A percentile compares a stretch with the other conserved stretches of the same genome.
These are phyloP conservation scores for Cladobotryum mycophilum DNA, from an alignment of 2,329 filamentous ascomycete species.

Conservation along the genomic window DNA sequence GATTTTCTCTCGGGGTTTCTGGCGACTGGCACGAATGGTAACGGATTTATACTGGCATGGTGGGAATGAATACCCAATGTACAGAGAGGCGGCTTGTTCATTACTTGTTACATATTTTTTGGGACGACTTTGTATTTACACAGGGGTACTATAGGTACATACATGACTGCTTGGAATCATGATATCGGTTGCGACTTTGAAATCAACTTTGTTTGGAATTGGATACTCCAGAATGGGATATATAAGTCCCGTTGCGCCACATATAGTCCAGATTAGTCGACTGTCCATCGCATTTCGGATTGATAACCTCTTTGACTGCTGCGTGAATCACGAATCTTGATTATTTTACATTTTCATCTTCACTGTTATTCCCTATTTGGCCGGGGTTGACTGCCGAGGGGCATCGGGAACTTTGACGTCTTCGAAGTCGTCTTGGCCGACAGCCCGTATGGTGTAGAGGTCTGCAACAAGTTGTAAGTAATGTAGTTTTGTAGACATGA, in stretches of 20 bases:
- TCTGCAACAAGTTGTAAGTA: slow-evolving; percentile 31
- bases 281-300: too few species aligned
- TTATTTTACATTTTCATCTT: too few species aligned
- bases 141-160: not conserved
- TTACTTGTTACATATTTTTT: not conserved
- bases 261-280: not conserved
- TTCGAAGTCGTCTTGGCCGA: slow-evolving; percentile 95
- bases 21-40: slow-evolving; percentile 5
- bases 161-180: slow-evolving; percentile 3
- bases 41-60: slow-evolving; percentile 8
- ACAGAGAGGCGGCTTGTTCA: slow-evolving; percentile 7
- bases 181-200: not conserved
- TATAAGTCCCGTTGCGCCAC: not conserved
- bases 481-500: not conserved
- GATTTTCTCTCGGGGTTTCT: slow-evolving; percentile 3
- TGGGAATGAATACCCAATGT: slow-evolving; percentile 4
- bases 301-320: too few species aligned
- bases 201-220: not conserved
- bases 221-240: not conserved
- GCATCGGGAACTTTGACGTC: slow-evolving; percentile 85
- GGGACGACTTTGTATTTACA: not conserved
- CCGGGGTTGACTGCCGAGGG: slow-evolving; percentile 45
- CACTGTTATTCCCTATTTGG: slow-evolving; percentile 19
- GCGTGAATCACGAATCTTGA: too few species aligned
- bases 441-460: slow-evolving; percentile 64